Evolutionary conservation across 805 yeast genomes (phyloP), one percentile per base, ranked within the genome.

Genomic region (Candida nitratophila): DNA sequence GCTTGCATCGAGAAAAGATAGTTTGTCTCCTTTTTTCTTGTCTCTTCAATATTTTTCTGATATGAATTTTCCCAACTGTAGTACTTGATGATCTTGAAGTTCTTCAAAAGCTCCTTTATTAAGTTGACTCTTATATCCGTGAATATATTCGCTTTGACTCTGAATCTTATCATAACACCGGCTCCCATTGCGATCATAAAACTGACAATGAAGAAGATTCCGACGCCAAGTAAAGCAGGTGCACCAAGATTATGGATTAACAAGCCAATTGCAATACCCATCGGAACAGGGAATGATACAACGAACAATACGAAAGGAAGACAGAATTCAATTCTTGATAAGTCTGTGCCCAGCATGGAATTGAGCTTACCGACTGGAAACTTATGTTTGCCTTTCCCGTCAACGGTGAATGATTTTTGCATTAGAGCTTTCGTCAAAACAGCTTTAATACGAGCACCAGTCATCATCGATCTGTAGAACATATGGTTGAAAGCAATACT

Each of bases 1-100:
- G 76, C 65, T 53, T 85, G 90, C 69, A 86, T 72, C 38, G 62
- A 66, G 47, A 79, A 72, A 34, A 89, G 69, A 35, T 69, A 61
- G 3, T 54, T 51, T 71, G 84, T 79, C 63, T 89, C 96, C n/a
- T 64, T 57, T 1, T 57, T 53, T 63, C 97, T 77, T 11, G 76
- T 69, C 3, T 65, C 69, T 20, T 72, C 53, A 32, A 90, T 73
- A 42, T 71, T 70, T 11, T 71, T 60, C 47, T 73, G 70, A 57
- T 86, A 90, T 1, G 96, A 86, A 36, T 70, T 71, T 60, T 90
- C 97, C 96, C 96, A 90, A 5, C 93, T 82, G 59, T 89, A 90
- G 55, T 76, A 83, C 65, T 90, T 90, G 61, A 90, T 83, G 63
- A 82, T 73, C 59, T 84, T 86, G 70, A 88, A 77, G 49, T 84